A percentile compares a stretch with the other conserved stretches of the same genome.
Conservation (phyloP, 768 basidiomycete genomes). For the Mycena vulgaris region DNA sequence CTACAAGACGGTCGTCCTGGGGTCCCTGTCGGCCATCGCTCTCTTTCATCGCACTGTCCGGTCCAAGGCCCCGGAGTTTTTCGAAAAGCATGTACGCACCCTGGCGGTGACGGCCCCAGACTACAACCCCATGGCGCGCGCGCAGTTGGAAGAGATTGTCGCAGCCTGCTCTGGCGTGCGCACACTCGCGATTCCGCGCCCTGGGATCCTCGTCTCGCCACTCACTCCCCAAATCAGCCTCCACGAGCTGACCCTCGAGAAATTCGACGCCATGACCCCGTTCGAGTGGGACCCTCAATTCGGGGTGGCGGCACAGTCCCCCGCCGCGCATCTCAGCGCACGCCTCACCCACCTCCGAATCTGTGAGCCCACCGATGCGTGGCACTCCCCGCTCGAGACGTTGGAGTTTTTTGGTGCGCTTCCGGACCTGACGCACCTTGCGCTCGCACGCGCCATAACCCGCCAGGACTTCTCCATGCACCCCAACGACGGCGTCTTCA, state of each 20-base stretch:
- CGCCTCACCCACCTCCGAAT: slow-evolving; percentile 37
- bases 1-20: slow-evolving; percentile 39
- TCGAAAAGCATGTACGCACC: slow-evolving; percentile 13
- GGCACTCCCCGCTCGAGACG: slow-evolving; percentile 36
- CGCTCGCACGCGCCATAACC: slow-evolving; percentile 38
- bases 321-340: slow-evolving; percentile 15
- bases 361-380: slow-evolving; percentile 36
- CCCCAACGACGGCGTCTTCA: slow-evolving; percentile 53
- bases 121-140: slow-evolving; percentile 28
- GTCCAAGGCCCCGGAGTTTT: slow-evolving; percentile 15
- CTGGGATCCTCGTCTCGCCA: slow-evolving; percentile 18
- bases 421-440: slow-evolving; percentile 39
- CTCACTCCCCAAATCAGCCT: slow-evolving; percentile 27
- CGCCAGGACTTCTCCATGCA: background rate
- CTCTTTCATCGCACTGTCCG: slow-evolving; percentile 36
- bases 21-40: slow-evolving; percentile 21
- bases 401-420: slow-evolving; percentile 34
- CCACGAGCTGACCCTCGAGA: slow-evolving; percentile 28
- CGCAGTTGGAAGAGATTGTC: slow-evolving; percentile 23
- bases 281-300: slow-evolving; percentile 31
- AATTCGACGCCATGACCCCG: slow-evolving; percentile 32
- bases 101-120: slow-evolving; percentile 22
- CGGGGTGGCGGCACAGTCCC: background rate
- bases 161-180: slow-evolving; percentile 23
- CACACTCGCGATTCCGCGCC: slow-evolving; percentile 29